Evolutionary conservation across 179 eudicot genomes (phyloP).

Genomic region (Silene vulgaris): DNA sequence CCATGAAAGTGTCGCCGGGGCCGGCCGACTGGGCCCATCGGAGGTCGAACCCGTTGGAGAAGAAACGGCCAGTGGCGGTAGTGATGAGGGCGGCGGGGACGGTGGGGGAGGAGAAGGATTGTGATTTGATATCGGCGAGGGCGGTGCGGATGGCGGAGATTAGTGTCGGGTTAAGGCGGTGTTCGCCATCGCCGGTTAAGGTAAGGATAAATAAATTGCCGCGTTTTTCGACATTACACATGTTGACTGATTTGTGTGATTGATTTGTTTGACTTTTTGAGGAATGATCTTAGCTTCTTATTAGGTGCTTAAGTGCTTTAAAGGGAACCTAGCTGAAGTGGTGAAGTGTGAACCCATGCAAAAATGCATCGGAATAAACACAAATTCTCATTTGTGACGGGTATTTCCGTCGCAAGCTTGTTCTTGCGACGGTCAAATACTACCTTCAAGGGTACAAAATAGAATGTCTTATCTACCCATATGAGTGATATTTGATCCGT

Average conservation of each 20-base stretch:
- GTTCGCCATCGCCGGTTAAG: conserved; percentile 60
- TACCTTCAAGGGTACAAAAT: no score
- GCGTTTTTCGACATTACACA: conserved; percentile 65
- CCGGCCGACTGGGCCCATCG: conserved; percentile 42
- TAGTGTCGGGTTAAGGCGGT: conserved; percentile 54
- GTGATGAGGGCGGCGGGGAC: conserved; percentile 55
- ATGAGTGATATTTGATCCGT: no score
- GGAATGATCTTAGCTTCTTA: not conserved
- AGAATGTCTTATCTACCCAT: no score
- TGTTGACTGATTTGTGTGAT: conserved; percentile 20
- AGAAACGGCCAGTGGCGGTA: conserved; percentile 51
- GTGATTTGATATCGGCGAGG: conserved; percentile 41
- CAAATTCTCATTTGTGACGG: no score
- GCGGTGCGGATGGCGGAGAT: conserved; percentile 46
- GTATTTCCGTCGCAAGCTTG: no score
- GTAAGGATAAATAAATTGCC: conserved; percentile 58
- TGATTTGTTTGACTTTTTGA: not conserved
- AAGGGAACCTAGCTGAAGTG: no score
- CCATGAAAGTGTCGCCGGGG: conserved; percentile 24
- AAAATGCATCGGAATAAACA: no score
- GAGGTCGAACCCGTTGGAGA: conserved; percentile 84
- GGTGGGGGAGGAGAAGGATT: conserved; percentile 32
- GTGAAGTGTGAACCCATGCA: no score
- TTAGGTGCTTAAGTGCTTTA: no score
- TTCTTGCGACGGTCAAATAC: no score